A percentile compares a stretch with the other conserved stretches of the same genome.
Evolutionary conservation across 1,284 basidiomycete species (phyloP).

Genomic region (Gomphus sp.): DNA sequence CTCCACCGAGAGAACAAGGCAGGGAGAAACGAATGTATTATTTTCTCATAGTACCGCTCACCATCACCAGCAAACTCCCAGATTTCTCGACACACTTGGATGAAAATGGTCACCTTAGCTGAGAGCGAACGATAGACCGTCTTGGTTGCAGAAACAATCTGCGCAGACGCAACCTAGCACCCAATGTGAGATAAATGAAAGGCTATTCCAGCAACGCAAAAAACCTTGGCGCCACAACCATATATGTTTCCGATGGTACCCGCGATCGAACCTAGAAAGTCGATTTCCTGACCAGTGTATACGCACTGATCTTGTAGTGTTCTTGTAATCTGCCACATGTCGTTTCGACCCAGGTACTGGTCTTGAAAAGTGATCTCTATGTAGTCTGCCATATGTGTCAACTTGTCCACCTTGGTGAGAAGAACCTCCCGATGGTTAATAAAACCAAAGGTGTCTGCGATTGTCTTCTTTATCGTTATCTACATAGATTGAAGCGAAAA

Average conservation of each 20-base stretch:
- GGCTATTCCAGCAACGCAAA: conserved; percentile 13
- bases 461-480: conserved; percentile 64
- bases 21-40: conserved; percentile 87
- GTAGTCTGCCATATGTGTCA: conserved; percentile 62
- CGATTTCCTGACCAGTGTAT: conserved; percentile 64
- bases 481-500: conserved; percentile 19
- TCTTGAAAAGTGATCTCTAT: conserved; percentile 88
- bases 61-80: conserved; percentile 98
- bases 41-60: conserved; percentile 93
- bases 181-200: neutral
- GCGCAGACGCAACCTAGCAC: conserved; percentile 66
- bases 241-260: conserved; percentile 77
- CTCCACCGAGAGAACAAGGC: conserved; percentile 78
- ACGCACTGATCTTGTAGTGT: conserved; percentile 43
- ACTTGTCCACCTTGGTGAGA: conserved; percentile 64
- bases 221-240: conserved; percentile 52
- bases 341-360: conserved; percentile 85
- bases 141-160: conserved; percentile 79
- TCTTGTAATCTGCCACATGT: conserved; percentile 85
- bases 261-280: conserved; percentile 68
- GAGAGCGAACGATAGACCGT: conserved; percentile 86
- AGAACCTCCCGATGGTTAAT: conserved; percentile 63
- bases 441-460: conserved; percentile 60
- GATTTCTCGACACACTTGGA: conserved; percentile 92
- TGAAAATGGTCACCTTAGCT: conserved; percentile 87